A percentile compares a stretch with the other conserved stretches of the same genome.
These are phyloP conservation scores for Tetracladium marchalianum DNA, from an alignment of 495 filamentous ascomycete genomes.

Conservation along the genomic window DNA sequence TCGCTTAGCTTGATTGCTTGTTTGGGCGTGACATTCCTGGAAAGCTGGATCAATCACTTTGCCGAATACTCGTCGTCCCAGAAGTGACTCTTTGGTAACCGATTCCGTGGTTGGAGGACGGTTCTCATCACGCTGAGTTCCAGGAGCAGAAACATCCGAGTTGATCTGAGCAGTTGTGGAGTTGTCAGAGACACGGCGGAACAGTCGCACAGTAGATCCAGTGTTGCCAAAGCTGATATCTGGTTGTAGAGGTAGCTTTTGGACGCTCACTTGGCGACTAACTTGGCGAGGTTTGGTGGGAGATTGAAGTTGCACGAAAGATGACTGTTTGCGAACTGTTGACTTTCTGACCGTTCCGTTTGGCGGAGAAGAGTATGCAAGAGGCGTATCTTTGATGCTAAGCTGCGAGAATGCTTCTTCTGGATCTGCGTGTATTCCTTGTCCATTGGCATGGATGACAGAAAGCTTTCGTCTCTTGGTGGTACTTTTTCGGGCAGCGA, in stretches of 20 bases:
- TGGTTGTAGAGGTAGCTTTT: slow-evolving; percentile 70
- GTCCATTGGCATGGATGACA: slow-evolving; percentile 31
- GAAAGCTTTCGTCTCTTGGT: slow-evolving; percentile 29
- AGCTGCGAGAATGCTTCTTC: slow-evolving; percentile 51
- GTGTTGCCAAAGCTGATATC: slow-evolving; percentile 87
- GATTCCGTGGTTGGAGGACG: slow-evolving; percentile 28
- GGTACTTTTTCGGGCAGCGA: slow-evolving; percentile 22
- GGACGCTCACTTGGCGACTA: slow-evolving; percentile 39
- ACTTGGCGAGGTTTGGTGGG: slow-evolving; percentile 26
- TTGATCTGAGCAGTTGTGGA: slow-evolving; percentile 26
- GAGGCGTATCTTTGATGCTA: slow-evolving; percentile 45
- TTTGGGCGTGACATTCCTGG: slow-evolving; percentile 74
- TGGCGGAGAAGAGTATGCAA: slow-evolving; percentile 39
- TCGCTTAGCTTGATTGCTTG: slow-evolving; percentile 60
- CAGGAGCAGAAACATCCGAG: slow-evolving; percentile 9
- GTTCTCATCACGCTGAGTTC: slow-evolving; percentile 16
- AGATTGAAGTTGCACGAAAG: slow-evolving; percentile 32
- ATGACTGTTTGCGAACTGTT: slow-evolving; percentile 44
- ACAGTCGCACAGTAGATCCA: slow-evolving; percentile 80
- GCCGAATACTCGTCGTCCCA: slow-evolving; percentile 70
- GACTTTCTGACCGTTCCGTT: slow-evolving; percentile 36
- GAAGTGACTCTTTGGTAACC: slow-evolving; percentile 66
- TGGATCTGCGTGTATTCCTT: slow-evolving; percentile 15
- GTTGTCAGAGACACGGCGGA: slow-evolving; percentile 75
- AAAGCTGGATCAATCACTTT: slow-evolving; percentile 72